Evolutionary conservation across 768 basidiomycete genomes (phyloP), one percentile per base, ranked within the genome.

Genomic region (Rhodotorula graminis): DNA sequence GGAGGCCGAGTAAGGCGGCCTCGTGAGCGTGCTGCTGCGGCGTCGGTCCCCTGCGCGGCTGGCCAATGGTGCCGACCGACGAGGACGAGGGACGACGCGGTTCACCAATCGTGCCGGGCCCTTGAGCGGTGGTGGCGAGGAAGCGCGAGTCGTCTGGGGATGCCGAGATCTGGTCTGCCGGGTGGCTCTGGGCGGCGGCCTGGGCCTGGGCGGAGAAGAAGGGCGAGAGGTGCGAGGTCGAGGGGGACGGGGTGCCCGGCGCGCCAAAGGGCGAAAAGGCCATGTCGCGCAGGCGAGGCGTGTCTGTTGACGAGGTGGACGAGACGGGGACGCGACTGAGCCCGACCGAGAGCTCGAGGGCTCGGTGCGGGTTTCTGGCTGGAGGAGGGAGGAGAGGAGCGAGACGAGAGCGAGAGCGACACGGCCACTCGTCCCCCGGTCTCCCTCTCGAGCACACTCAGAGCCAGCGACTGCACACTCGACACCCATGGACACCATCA

Each of bases 51-150:
- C 63, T 64, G 49, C 73, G 61, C 25, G 58, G 58, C 15, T 74
- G 65, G 19, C 73, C 73, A 47, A 74, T 68, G 9, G 73, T 52
- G 1, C 73, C 73, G 3, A 65, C 49, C 3, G 47, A 73, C 61
- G 56, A 73, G 33, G 50, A 15, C 19, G 46, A 46, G 19, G 15
- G 46, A 15, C 19, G 47, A 49, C 47, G 47, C 19, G 47, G 18
- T 63, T 50, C 71, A 64, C 23, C 70, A 33, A 52, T 64, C 64
- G 14, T 60, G 59, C 44, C 70, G 61, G 60, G 3, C 70, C 27
- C 5, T 16, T 46, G 53, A 40, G 46, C 61, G 53, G 69, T 37
- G 40, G 23, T 29, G 46, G 55, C 64, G 23, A 40, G 59, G 16
- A 47, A 52, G 23, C 50, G 50, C 50, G 50, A 52, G 50, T 52